phyloP scores from a whole-genome alignment of 202 grass and related monocot genomes.

The Elaeis oleifera region DNA sequence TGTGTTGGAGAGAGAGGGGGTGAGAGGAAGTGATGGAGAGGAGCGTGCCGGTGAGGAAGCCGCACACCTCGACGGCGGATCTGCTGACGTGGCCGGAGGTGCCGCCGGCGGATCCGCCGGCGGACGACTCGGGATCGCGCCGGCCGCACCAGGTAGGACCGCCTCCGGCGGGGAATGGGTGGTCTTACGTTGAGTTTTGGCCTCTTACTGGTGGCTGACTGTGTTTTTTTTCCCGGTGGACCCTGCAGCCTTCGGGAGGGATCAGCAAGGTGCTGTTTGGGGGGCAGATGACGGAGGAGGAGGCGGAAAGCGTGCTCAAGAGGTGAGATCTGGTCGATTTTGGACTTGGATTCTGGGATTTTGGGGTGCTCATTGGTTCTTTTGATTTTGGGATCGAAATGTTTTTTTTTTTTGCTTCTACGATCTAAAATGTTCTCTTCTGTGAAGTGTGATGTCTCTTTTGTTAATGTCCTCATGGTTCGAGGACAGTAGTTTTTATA shows the following conservation, averaged over 20 bases:
- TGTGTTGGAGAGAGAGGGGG: neutral
- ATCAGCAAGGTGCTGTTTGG: constrained; percentile 86
- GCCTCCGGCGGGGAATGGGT: neutral
- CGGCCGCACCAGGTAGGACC: constrained; percentile 56
- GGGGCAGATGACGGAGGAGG: constrained; percentile 85
- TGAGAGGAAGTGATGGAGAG: constrained; percentile 49
- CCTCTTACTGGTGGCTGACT: neutral
- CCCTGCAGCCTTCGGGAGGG: constrained; percentile 67
- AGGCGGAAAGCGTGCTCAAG: constrained; percentile 81
- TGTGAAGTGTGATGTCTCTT: no score
- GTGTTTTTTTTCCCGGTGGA: neutral
- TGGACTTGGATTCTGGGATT: neutral
- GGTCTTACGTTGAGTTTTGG: neutral
- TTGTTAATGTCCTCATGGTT: no score
- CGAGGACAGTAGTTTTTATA: no score
- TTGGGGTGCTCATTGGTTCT: neutral
- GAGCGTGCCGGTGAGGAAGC: constrained; percentile 82
- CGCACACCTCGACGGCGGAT: constrained; percentile 77
- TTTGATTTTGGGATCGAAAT: no score
- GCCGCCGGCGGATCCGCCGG: constrained; percentile 31
- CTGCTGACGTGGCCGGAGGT: constrained; percentile 88
- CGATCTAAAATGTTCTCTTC: no score
- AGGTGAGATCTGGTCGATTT: constrained; percentile 45
- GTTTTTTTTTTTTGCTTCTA: neutral
- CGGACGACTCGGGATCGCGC: constrained; percentile 40